A percentile compares a stretch with the other conserved stretches of the same genome.
phyloP scores from a whole-genome alignment of 2,329 filamentous ascomycete genomes.

The Colletotrichum australisinense region DNA sequence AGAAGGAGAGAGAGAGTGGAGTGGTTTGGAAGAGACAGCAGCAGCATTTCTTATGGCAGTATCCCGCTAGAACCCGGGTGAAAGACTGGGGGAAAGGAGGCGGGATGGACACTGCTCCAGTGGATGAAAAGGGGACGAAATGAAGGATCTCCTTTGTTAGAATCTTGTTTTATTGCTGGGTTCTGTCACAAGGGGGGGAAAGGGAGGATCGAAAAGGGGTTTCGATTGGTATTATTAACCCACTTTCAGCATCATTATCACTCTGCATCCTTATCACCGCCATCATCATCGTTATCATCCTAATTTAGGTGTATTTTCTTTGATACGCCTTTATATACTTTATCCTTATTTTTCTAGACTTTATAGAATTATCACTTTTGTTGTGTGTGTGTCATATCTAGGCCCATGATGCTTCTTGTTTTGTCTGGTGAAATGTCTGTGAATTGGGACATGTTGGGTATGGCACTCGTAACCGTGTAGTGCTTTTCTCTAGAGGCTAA shows the following conservation, averaged over 20 bases:
- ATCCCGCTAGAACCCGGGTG: conserved; percentile 22
- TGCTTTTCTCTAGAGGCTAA: no score
- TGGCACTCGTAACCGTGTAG: no score
- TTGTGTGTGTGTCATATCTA: not conserved
- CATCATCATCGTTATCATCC: not conserved
- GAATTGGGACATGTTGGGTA: no score
- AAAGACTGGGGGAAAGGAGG: conserved; percentile 27
- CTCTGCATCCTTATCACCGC: not conserved
- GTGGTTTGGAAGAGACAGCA: not conserved
- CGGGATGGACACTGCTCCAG: conserved; percentile 1
- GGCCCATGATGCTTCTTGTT: no score
- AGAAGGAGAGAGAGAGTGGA: not conserved
- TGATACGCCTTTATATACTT: not conserved
- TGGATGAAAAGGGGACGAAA: conserved; percentile 24
- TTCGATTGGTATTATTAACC: not conserved
- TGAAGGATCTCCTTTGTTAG: conserved; percentile 18
- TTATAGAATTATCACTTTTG: conserved; percentile 1
- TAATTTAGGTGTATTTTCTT: not conserved
- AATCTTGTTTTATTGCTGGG: not conserved
- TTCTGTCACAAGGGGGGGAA: not conserved
- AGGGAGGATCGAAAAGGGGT: no score
- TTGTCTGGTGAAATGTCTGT: no score
- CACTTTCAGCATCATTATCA: not conserved
- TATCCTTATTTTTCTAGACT: not conserved
- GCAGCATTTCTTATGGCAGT: not conserved